Evolutionary conservation across 306 rosid species (phyloP).

Genomic region (Malus fusca): DNA sequence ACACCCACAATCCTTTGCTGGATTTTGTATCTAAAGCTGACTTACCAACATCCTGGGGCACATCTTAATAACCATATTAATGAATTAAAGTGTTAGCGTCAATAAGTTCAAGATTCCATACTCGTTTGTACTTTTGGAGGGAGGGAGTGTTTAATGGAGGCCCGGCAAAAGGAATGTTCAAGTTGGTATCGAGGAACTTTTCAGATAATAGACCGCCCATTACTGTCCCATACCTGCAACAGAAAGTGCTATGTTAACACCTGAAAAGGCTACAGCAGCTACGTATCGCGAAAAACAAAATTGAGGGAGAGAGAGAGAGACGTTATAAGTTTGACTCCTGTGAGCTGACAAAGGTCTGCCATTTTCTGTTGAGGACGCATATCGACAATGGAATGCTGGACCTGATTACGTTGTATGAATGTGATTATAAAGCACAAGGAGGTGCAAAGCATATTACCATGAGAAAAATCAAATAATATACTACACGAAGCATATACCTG

Average conservation of each 20-base stretch:
- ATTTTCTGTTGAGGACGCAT: constrained; percentile 91
- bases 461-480: background rate
- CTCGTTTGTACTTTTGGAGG: constrained; percentile 90
- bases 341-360: constrained; percentile 83
- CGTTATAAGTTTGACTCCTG: constrained; percentile 98
- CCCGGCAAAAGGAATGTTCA: constrained; percentile 74
- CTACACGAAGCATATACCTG: constrained; percentile 46
- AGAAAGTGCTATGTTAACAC: constrained; percentile 7
- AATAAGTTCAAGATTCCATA: constrained; percentile 24
- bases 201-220: constrained; percentile 94
- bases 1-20: background rate
- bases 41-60: background rate
- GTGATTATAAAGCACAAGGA: background rate
- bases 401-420: constrained; percentile 34
- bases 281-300: background rate
- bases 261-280: background rate
- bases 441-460: background rate
- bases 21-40: background rate
- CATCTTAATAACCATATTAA: background rate
- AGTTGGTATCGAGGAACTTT: constrained; percentile 85
- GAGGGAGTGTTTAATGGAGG: constrained; percentile 91
- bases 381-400: constrained; percentile 87
- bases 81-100: background rate
- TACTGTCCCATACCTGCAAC: constrained; percentile 88
- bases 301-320: constrained; percentile 19